phyloP scores from a whole-genome alignment of 768 basidiomycete species.

The Chalciporus piperatus region DNA sequence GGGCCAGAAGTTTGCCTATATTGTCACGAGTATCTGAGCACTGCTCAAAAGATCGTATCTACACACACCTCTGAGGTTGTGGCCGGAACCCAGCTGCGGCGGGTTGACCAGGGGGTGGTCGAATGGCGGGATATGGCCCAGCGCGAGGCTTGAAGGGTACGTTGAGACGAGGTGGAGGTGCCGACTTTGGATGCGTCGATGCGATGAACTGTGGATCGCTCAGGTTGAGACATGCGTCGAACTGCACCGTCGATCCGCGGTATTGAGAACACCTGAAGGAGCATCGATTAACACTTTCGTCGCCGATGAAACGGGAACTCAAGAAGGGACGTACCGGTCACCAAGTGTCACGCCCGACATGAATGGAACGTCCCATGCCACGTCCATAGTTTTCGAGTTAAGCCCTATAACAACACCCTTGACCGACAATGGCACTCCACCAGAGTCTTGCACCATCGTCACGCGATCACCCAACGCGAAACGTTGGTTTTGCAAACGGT shows the following conservation, averaged over 20 bases:
- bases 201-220: constrained; percentile 82
- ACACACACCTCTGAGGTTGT: constrained; percentile 19
- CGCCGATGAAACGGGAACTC: neutral
- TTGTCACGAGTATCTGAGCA: neutral
- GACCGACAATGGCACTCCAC: constrained; percentile 83
- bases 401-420: constrained; percentile 95
- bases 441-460: constrained; percentile 93
- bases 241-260: constrained; percentile 85
- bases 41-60: no score
- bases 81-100: constrained; percentile 67
- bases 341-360: constrained; percentile 88
- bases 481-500: constrained; percentile 83
- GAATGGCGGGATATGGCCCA: constrained; percentile 64
- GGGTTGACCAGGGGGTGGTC: constrained; percentile 50
- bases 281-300: neutral
- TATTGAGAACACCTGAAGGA: constrained; percentile 78
- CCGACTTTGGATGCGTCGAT: constrained; percentile 59
- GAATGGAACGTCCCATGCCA: constrained; percentile 95
- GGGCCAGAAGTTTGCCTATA: constrained; percentile 38
- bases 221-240: constrained; percentile 87
- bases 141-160: constrained; percentile 63
- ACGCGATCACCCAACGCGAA: constrained; percentile 92
- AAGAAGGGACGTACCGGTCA: constrained; percentile 53
- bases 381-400: constrained; percentile 84
- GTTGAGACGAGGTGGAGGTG: constrained; percentile 46